Conservation (phyloP, 2,329 filamentous ascomycete species). For the Pestalotiopsis sp. region DNA sequence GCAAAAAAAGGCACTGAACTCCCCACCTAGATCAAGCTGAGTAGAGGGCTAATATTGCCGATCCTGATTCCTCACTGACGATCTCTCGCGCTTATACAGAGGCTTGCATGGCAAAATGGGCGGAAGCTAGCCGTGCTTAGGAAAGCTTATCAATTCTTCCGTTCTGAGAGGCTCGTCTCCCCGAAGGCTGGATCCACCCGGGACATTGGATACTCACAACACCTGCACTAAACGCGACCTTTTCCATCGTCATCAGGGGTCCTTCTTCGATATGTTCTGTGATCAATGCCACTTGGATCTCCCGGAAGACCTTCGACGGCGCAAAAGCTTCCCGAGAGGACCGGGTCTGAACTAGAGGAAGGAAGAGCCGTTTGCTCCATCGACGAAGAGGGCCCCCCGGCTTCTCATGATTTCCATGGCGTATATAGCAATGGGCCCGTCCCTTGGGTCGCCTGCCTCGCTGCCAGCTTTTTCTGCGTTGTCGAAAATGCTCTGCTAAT, state of each 20-base stretch:
- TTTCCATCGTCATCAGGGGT: not conserved
- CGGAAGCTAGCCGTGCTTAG: not conserved
- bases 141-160: constrained; percentile 5
- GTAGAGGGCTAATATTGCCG: constrained; percentile 1
- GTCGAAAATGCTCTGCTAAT: constrained; percentile 2
- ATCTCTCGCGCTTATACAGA: not conserved
- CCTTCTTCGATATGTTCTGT: not conserved
- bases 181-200: not conserved
- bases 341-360: not conserved
- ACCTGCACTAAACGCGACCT: not conserved
- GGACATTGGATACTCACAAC: not conserved
- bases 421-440: not conserved
- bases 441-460: not conserved
- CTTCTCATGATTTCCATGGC: not conserved
- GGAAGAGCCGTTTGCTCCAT: not conserved
- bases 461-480: not conserved
- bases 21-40: not conserved
- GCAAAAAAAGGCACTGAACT: not conserved
- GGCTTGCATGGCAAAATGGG: not conserved
- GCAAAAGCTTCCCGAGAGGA: not conserved
- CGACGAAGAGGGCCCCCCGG: not conserved
- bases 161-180: not conserved
- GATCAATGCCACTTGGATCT: not conserved
- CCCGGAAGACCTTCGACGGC: not conserved
- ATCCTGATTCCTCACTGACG: constrained; percentile 9